Base-by-base conservation (phyloP, 1,139 yeast genomes). In the Saccharomyces hybrid region DNA sequence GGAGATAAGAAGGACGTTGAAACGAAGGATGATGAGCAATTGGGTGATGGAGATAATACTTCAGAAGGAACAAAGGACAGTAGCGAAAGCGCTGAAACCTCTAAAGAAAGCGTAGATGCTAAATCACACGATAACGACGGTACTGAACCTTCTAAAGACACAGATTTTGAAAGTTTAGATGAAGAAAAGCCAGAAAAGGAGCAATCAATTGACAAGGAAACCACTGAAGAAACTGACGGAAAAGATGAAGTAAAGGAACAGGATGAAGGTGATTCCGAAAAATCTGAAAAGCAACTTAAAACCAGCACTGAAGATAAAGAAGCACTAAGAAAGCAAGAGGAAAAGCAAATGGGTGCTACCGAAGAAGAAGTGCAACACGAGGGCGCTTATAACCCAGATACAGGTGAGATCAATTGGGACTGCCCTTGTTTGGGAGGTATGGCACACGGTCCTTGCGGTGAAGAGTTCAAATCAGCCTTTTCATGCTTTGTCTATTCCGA, bases 351-450 rank as follows among this genome's bases (percentile, higher is more conserved):
- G 50, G 50, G 48, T 32, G 50, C 50, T 29, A 48, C 48, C 7
- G 66, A 63, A 50, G 59, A 60, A 27, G 72, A 69, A 61, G 59
- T 62, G 50, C 62, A 65, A 24, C 77, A 72, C 59, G 71, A 75
- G 56, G 89, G 89, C 48, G 97, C 99, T 2, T 93, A 84, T 74
- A 83, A 93, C 74, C 98, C 98, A 50, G 97, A 88, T 66, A 93
- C 99, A 5, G 99, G 99, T 44, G 99, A 93, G 72, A 95, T 95
- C 73, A 93, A 95, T 82, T 95, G 99, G 99, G 99, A 95, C 69
- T 95, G 99, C 72, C 97, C 99, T n/a, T 95, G 99, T 74, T 78
- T 95, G 57, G 99, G 99, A 47, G 99, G 99, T 52, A 93, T 93
- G 98, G 98, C 99, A 48, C 79, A 90, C 61, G 99, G 99, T 0